These are phyloP conservation scores for Epichloe sibirici DNA, from an alignment of 2,329 filamentous ascomycete species.

Conservation along the genomic window DNA sequence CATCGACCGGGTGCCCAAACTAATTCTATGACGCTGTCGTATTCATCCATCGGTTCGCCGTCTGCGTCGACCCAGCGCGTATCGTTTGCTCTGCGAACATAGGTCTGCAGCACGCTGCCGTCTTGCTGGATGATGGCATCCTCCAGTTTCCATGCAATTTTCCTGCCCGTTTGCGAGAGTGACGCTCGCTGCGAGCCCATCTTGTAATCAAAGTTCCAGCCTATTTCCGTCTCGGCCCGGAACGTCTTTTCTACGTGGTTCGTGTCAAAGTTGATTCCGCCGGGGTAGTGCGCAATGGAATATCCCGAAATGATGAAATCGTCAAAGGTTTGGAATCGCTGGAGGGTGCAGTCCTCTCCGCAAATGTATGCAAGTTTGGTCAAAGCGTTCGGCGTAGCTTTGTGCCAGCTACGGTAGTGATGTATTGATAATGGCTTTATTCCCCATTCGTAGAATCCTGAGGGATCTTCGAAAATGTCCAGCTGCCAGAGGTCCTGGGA, in stretches of 20 bases:
- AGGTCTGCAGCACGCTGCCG: constrained; percentile 38
- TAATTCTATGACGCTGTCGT: constrained; percentile 42
- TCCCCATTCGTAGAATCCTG: constrained; percentile 51
- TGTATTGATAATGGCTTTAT: constrained; percentile 47
- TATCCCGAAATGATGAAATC: constrained; percentile 45
- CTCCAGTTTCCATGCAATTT: constrained; percentile 40
- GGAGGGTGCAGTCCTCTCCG: constrained; percentile 41
- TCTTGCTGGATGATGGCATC: constrained; percentile 33
- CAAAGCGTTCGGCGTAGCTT: constrained; percentile 40
- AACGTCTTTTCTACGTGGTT: constrained; percentile 41
- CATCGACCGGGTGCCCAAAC: constrained; percentile 33
- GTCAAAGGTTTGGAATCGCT: constrained; percentile 43
- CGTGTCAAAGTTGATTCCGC: constrained; percentile 34
- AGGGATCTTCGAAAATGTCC: constrained; percentile 45
- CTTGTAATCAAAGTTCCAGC: constrained; percentile 36
- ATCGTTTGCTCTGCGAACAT: constrained; percentile 38
- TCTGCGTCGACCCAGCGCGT: constrained; percentile 35
- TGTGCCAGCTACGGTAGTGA: constrained; percentile 50
- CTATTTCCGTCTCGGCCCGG: constrained; percentile 31
- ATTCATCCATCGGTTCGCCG: constrained; percentile 33
- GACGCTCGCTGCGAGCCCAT: constrained; percentile 35
- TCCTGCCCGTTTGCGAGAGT: constrained; percentile 33
- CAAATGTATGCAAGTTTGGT: constrained; percentile 36
- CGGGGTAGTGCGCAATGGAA: constrained; percentile 43
- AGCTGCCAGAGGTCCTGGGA: constrained; percentile 47